Percentiles rank a stretch among this genome's conserved stretches.
Conservation (phyloP, 441 rosid species). For the Omphalea diandra region DNA sequence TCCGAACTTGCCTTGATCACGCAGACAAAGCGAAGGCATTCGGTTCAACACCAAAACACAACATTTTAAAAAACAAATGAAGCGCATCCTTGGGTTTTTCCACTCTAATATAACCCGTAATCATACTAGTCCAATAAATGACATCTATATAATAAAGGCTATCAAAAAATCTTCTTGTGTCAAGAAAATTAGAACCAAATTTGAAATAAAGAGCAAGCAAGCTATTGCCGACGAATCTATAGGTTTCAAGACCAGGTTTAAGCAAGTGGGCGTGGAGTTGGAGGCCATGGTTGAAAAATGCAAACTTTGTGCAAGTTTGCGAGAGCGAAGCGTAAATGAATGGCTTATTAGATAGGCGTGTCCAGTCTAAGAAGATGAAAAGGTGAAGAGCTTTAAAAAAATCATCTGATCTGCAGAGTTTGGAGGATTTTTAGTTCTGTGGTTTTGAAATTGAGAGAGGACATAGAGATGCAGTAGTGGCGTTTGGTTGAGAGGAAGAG, state of each 20-base stretch:
- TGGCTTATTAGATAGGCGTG: slow-evolving; percentile 41
- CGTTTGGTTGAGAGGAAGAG: slow-evolving; percentile 32
- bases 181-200: slow-evolving; percentile 49
- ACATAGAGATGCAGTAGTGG: slow-evolving; percentile 33
- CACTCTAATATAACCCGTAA: slow-evolving; percentile 55
- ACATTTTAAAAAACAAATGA: slow-evolving; percentile 61
- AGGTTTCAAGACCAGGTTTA: slow-evolving; percentile 69
- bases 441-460: slow-evolving; percentile 17
- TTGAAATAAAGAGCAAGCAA: slow-evolving; percentile 78
- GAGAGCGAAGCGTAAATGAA: slow-evolving; percentile 56
- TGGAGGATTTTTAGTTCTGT: slow-evolving; percentile 40
- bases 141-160: slow-evolving; percentile 54
- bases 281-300: slow-evolving; percentile 55
- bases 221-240: slow-evolving; percentile 74
- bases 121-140: slow-evolving; percentile 80
- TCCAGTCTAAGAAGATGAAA: slow-evolving; percentile 42
- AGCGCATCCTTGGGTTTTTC: slow-evolving; percentile 49
- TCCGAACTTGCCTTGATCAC: slow-evolving; percentile 70
- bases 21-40: slow-evolving; percentile 64
- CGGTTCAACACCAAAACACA: slow-evolving; percentile 56
- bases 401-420: slow-evolving; percentile 46
- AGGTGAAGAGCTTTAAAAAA: slow-evolving; percentile 50
- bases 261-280: slow-evolving; percentile 66
- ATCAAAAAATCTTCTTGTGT: slow-evolving; percentile 60
- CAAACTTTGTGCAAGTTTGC: slow-evolving; percentile 58